Evolutionary conservation across 139 green algal species (phyloP).

Genomic region (Micromonas pusilla): DNA sequence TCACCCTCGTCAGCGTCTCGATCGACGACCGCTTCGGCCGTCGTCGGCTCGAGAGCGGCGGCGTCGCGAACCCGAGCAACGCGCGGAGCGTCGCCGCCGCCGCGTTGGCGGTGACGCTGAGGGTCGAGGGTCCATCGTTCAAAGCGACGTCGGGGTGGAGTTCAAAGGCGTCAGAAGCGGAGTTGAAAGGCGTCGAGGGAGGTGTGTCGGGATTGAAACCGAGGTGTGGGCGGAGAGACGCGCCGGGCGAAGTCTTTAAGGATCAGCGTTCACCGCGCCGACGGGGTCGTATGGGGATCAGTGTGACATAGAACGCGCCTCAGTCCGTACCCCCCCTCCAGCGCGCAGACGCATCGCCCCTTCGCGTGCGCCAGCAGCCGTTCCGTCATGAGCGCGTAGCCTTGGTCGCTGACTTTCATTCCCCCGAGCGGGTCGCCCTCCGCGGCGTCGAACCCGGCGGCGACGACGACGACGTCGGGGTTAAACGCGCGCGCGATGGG

Average conservation of each 20-base stretch:
- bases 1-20: not conserved
- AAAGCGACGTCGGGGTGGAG: too few species aligned
- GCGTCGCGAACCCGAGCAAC: constrained; percentile 11
- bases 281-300: too few species aligned
- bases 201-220: too few species aligned
- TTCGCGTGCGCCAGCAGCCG: constrained; percentile 24
- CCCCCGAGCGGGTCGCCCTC: constrained; percentile 40
- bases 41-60: not conserved
- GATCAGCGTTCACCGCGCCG: too few species aligned
- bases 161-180: too few species aligned
- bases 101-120: not conserved
- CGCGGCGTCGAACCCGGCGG: constrained; percentile 67
- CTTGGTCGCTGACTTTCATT: constrained; percentile 33
- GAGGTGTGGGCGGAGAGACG: too few species aligned
- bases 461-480: constrained; percentile 60
- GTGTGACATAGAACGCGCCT: too few species aligned
- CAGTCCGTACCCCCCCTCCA: constrained; percentile 45
- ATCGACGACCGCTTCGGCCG: not conserved
- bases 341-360: constrained; percentile 30
- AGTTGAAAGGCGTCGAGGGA: too few species aligned
- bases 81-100: not conserved
- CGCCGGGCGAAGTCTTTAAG: too few species aligned
- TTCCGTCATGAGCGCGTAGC: constrained; percentile 45
- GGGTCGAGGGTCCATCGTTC: too few species aligned
- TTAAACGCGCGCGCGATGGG: constrained; percentile 30